phyloP scores from a whole-genome alignment of 2,329 filamentous ascomycete species.

The Fusarium mexicanum region DNA sequence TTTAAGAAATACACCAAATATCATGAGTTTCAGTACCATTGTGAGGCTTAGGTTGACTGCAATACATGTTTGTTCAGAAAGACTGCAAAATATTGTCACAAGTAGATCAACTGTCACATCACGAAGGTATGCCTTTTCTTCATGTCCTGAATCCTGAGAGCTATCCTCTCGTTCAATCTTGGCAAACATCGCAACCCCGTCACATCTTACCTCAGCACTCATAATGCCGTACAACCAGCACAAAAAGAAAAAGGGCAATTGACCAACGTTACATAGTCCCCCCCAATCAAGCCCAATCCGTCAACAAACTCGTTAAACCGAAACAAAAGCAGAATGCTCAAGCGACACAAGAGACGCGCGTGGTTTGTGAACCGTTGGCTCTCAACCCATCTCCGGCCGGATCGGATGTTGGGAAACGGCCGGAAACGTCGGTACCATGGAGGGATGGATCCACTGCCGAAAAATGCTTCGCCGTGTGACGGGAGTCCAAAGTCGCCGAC shows the following conservation, averaged over 20 bases:
- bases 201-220: background rate
- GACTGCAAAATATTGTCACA: background rate
- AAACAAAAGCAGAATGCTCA: conserved; percentile 23
- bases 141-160: background rate
- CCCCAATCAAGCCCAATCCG: conserved; percentile 7
- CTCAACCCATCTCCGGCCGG: background rate
- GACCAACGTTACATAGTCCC: conserved; percentile 30
- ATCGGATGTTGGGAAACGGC: conserved; percentile 30
- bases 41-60: too few species aligned
- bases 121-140: background rate
- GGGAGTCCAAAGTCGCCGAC: conserved; percentile 10
- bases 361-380: conserved; percentile 11
- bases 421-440: conserved; percentile 39
- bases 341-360: conserved; percentile 6
- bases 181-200: background rate
- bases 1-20: background rate
- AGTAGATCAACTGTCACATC: background rate
- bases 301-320: conserved; percentile 25
- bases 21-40: background rate
- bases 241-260: background rate
- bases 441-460: conserved; percentile 28
- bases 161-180: background rate
- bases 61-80: background rate
- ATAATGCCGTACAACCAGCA: conserved; percentile 8
- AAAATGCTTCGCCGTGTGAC: conserved; percentile 22